Conservation (phyloP, 2,329 filamentous ascomycete species). For the Lachnellula occidentalis region DNA sequence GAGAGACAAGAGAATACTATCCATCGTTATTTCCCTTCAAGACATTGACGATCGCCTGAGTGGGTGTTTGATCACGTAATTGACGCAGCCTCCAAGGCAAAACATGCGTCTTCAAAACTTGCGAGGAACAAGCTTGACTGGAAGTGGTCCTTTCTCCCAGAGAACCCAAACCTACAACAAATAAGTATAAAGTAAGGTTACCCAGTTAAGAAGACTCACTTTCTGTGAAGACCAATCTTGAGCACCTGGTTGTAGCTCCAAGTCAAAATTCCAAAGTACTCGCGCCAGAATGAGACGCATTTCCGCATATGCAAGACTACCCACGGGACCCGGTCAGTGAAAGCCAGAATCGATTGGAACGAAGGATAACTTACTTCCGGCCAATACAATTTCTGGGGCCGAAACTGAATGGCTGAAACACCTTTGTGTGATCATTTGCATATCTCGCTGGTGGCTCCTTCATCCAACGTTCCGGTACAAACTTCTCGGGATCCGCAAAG, state of each 20-base stretch:
- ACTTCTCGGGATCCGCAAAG: conserved; percentile 28
- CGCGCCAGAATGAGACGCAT: conserved; percentile 12
- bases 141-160: conserved; percentile 6
- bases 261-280: conserved; percentile 10
- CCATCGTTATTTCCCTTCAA: no score
- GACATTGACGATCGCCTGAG: neutral
- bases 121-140: neutral
- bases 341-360: no score
- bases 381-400: conserved; percentile 10
- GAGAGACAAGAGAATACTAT: no score
- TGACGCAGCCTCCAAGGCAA: no score
- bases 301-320: conserved; percentile 11
- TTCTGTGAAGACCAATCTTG: neutral
- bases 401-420: conserved; percentile 5
- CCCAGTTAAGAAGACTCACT: neutral
- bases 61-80: neutral
- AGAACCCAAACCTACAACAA: neutral
- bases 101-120: neutral
- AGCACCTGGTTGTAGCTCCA: neutral
- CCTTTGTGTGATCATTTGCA: conserved; percentile 3
- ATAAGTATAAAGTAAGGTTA: neutral
- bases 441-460: neutral
- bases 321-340: neutral
- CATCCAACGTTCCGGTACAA: conserved; percentile 36
- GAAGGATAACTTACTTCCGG: conserved; percentile 2